These are phyloP conservation scores for Mucor mucedo DNA, from an alignment of 371 early-diverging fungal genomes.

Conservation along the genomic window DNA sequence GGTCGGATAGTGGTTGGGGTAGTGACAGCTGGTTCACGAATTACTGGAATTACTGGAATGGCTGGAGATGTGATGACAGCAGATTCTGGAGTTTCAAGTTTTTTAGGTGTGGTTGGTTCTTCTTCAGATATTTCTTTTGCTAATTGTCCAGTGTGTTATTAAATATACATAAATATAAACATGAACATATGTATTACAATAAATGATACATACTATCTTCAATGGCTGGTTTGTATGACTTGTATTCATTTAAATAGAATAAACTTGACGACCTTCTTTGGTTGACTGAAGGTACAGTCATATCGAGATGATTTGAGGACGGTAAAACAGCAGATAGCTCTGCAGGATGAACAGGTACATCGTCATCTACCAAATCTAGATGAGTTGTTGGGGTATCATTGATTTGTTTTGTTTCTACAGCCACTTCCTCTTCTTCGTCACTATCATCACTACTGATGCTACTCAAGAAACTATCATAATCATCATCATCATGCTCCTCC, in stretches of 20 bases:
- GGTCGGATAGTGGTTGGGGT: conserved; percentile 2
- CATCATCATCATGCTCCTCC: conserved; percentile 32
- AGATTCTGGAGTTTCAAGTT: background rate
- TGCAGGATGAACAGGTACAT: background rate
- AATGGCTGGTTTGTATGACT: conserved; percentile 6
- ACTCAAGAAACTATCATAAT: conserved; percentile 15
- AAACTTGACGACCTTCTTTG: conserved; percentile 17
- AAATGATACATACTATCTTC: conserved; percentile 16
- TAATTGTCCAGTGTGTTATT: too few relatives aligned
- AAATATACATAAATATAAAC: too few relatives aligned
- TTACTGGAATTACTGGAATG: background rate
- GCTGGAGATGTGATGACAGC: background rate
- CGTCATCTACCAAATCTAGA: background rate
- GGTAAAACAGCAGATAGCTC: background rate
- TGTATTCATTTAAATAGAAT: conserved; percentile 10
- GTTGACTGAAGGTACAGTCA: background rate
- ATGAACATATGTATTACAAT: background rate
- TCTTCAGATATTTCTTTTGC: background rate
- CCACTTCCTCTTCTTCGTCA: conserved; percentile 1
- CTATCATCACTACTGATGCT: conserved; percentile 9
- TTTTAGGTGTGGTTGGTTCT: background rate
- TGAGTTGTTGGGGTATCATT: conserved; percentile 3
- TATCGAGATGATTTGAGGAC: background rate
- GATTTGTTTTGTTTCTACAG: background rate
- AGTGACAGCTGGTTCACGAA: background rate